Base-by-base conservation (phyloP, 805 yeast genomes). In the Sporopachydermia quercuum region DNA sequence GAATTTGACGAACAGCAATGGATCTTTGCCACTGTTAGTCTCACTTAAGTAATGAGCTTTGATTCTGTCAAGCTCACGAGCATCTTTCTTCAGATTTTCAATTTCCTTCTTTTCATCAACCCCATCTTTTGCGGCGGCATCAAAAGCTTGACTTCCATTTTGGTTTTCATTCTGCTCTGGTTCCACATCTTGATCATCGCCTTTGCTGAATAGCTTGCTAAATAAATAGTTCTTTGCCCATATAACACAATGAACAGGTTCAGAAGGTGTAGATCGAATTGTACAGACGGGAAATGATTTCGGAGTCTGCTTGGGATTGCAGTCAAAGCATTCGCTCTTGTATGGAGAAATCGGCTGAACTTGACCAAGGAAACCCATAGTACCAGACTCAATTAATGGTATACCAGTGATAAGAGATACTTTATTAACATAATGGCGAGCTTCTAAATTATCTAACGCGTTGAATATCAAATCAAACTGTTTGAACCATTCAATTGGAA, bases 151-250 rank as follows among this genome's bases (percentile, higher is more conserved):
- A 55, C 56, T 33, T 48, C 55, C 4, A 23, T 8, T 23, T 8
- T 8, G 8, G 11, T n/a, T n/a, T n/a, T 23, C 30, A 49, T 42
- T 40, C 41, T 50, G 50, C 36, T 48, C 56, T 8, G 8, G 13
- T 8, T 23, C 30, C 37, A 38, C 50, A 16, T 41, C 56, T 6
- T 58, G 58, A 38, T 63, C 66, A 37, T 74, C 75, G 15, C 75
- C 76, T 23, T 23, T 23, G 30, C 30, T 23, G 54, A 86, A 89
- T 30, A 91, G 62, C 52, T 85, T 93, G 16, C 73, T 68, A 53
- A 91, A 86, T 39, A 91, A 60, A 52, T 84, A 93, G 49, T 81
- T 84, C 54, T 91, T 91, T 5, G 96, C 94, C 99, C 99, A 91
- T 1, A 93, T 94, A 17, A 91, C 78, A 56, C 96, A 86, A 54